phyloP scores from a whole-genome alignment of 2,329 filamentous ascomycete genomes.

The Tolypocladium paradoxum region DNA sequence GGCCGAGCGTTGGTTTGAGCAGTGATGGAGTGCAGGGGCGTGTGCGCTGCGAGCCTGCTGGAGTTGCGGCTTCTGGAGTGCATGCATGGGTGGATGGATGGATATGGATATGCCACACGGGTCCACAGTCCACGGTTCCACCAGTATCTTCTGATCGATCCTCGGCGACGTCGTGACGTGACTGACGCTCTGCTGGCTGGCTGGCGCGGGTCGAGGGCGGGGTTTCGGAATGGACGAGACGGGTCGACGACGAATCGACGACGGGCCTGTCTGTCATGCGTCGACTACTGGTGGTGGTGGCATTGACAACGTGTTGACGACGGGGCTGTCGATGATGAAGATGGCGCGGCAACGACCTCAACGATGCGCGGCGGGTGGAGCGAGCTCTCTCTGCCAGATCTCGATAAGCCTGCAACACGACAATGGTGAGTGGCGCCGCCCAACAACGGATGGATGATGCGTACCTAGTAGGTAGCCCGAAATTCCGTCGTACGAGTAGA shows the following conservation, averaged over 20 bases:
- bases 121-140: not conserved
- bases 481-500: too few species aligned
- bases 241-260: slow-evolving; percentile 4
- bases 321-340: not conserved
- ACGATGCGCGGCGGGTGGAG: not conserved
- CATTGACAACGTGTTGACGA: not conserved
- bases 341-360: not conserved
- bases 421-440: not conserved
- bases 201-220: slow-evolving; percentile 5
- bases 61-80: not conserved
- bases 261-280: slow-evolving; percentile 2
- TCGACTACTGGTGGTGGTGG: not conserved
- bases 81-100: slow-evolving; percentile 1
- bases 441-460: not conserved
- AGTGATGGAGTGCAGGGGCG: not conserved
- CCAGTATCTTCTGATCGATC: not conserved
- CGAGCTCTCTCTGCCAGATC: not conserved
- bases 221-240: slow-evolving; percentile 8
- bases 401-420: not conserved
- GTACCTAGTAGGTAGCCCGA: too few species aligned
- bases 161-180: not conserved
- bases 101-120: not conserved
- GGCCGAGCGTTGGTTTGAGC: slow-evolving; percentile 2
- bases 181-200: not conserved
- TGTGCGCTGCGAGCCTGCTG: not conserved